Percentiles rank a stretch among this genome's conserved stretches.
Evolutionary conservation across 371 early-diverging fungal species (phyloP).

Genomic region (Apophysomyces elegans): DNA sequence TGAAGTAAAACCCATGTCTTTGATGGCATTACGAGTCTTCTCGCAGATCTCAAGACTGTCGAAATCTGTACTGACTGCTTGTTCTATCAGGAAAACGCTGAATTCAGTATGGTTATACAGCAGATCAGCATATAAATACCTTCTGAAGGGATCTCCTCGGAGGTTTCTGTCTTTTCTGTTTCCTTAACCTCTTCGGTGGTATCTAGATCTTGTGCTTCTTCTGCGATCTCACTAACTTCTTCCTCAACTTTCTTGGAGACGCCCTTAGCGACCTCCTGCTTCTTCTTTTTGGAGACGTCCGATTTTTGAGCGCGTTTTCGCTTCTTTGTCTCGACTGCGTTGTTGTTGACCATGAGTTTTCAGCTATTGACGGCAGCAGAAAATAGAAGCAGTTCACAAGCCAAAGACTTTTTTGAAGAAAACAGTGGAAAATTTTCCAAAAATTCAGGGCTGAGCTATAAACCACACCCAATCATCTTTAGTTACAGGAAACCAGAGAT

Average conservation of each 20-base stretch:
- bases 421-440: neutral
- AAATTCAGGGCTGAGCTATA: neutral
- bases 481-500: neutral
- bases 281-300: conserved; percentile 19
- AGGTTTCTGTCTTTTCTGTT: conserved; percentile 41
- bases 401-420: neutral
- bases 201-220: conserved; percentile 22
- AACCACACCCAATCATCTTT: neutral
- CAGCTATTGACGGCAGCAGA: neutral
- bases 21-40: conserved; percentile 81
- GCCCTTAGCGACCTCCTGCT: conserved; percentile 25
- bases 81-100: conserved; percentile 11
- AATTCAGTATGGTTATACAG: conserved; percentile 15
- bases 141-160: conserved; percentile 28
- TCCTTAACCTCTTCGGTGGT: conserved; percentile 21
- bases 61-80: conserved; percentile 62
- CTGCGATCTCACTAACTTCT: conserved; percentile 22
- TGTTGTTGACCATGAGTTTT: conserved; percentile 12
- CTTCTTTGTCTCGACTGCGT: conserved; percentile 16
- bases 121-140: conserved; percentile 8
- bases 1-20: conserved; percentile 89
- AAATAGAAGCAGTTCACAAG: neutral
- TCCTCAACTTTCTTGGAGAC: conserved; percentile 3
- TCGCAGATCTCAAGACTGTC: conserved; percentile 66
- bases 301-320: conserved; percentile 14